Conservation (phyloP, 1,284 basidiomycete genomes). For the Mycena citricolor region DNA sequence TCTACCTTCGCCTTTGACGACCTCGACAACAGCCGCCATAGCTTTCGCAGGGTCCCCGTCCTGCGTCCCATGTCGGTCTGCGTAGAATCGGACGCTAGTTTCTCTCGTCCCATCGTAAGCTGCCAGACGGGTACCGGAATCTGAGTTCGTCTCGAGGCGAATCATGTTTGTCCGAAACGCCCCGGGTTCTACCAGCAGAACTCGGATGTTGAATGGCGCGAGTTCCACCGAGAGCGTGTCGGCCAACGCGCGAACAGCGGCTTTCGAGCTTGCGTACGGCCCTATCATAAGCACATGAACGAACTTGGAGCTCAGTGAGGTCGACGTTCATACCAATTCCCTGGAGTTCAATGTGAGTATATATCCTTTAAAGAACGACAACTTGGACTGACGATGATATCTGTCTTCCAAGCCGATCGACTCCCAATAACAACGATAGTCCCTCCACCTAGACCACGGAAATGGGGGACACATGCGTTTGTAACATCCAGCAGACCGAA, state of each 20-base stretch:
- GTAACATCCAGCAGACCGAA: constrained; percentile 32
- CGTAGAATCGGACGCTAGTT: no score
- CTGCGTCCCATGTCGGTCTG: no score
- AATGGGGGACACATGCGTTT: constrained; percentile 32
- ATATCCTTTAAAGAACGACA: not conserved
- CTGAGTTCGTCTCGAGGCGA: constrained; percentile 18
- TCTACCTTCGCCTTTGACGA: constrained; percentile 30
- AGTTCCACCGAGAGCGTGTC: constrained; percentile 32
- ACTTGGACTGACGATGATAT: constrained; percentile 27
- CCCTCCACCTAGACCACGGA: constrained; percentile 30
- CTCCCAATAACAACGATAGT: constrained; percentile 34
- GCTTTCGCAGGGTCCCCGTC: constrained; percentile 32
- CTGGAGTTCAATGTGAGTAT: constrained; percentile 3
- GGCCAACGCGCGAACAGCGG: constrained; percentile 31
- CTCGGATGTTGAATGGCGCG: constrained; percentile 27
- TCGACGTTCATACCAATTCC: not conserved
- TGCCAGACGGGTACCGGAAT: not conserved
- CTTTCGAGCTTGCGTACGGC: constrained; percentile 32
- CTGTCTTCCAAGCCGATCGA: constrained; percentile 30
- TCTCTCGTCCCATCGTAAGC: constrained; percentile 28
- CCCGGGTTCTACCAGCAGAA: constrained; percentile 31
- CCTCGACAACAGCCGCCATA: constrained; percentile 29
- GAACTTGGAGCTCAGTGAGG: no score
- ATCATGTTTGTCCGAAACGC: constrained; percentile 29
- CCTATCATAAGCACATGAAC: not conserved